These are phyloP conservation scores for Nicotiana tabacum DNA, from an alignment of 257 asterid species.

Conservation along the genomic window DNA sequence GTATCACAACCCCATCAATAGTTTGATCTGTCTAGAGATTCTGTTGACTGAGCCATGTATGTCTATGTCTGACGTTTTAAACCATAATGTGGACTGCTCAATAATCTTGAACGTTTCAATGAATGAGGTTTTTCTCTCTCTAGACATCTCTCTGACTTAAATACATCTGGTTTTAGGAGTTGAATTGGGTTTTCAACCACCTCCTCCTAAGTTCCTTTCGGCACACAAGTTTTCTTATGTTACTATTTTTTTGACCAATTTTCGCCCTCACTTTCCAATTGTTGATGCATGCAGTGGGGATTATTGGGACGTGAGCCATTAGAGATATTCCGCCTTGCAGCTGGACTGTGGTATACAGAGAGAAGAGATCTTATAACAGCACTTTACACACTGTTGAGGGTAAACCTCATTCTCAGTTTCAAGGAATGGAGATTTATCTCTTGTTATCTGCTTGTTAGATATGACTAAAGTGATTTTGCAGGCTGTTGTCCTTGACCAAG, in stretches of 20 bases:
- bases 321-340: conserved; percentile 83
- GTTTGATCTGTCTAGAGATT: neutral
- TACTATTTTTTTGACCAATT: neutral
- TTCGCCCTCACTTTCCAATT: neutral
- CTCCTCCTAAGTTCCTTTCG: neutral
- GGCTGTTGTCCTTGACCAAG: conserved; percentile 94
- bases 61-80: neutral
- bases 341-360: conserved; percentile 94
- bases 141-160: neutral
- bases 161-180: neutral
- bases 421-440: neutral
- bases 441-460: conserved; percentile 2
- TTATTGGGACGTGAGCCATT: conserved; percentile 79
- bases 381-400: conserved; percentile 71
- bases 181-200: neutral
- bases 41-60: neutral
- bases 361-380: conserved; percentile 89
- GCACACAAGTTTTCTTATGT: neutral
- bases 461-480: conserved; percentile 28
- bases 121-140: neutral
- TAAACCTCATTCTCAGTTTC: conserved; percentile 33
- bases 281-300: conserved; percentile 58
- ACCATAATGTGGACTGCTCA: neutral
- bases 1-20: neutral
- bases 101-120: neutral